These are phyloP conservation scores for Agrocybe chaxingu DNA, from an alignment of 768 basidiomycete species.

Conservation along the genomic window DNA sequence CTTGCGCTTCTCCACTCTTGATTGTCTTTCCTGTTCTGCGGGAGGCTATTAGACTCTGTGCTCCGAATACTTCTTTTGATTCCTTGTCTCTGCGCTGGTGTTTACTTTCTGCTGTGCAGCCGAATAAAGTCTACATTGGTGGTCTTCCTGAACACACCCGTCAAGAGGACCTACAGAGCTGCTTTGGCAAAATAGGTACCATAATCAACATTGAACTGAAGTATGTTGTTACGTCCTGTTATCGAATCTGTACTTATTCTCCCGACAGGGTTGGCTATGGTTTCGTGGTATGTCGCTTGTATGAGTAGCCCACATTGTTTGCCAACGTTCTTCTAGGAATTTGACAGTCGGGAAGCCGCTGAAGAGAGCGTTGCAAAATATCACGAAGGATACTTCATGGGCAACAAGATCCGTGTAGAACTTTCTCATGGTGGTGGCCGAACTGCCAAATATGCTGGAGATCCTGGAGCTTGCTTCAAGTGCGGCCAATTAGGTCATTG, in stretches of 20 bases:
- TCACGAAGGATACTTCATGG: slow-evolving; percentile 88
- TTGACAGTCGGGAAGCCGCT: slow-evolving; percentile 75
- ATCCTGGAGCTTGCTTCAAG: slow-evolving; percentile 85
- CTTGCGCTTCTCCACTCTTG: slow-evolving; percentile 32
- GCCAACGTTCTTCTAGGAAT: slow-evolving; percentile 53
- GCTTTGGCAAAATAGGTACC: slow-evolving; percentile 81
- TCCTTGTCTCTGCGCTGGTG: slow-evolving; percentile 56
- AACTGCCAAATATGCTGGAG: slow-evolving; percentile 77
- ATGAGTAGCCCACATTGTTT: slow-evolving; percentile 4
- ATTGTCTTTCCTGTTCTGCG: slow-evolving; percentile 35
- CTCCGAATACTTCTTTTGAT: slow-evolving; percentile 50
- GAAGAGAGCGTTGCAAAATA: slow-evolving; percentile 88
- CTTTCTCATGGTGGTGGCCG: slow-evolving; percentile 81
- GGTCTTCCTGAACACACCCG: slow-evolving; percentile 86
- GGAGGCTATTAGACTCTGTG: slow-evolving; percentile 39
- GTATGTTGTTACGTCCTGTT: slow-evolving; percentile 39
- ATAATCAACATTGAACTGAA: slow-evolving; percentile 81
- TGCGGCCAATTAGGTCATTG: slow-evolving; percentile 86
- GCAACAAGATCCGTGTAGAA: slow-evolving; percentile 88
- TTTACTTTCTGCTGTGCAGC: slow-evolving; percentile 75
- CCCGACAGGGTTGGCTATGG: slow-evolving; percentile 74
- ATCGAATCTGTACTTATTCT: slow-evolving; percentile 9
- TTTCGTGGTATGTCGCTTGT: slow-evolving; percentile 67
- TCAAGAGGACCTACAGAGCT: slow-evolving; percentile 79
- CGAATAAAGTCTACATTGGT: slow-evolving; percentile 92